phyloP scores from a whole-genome alignment of 2,329 filamentous ascomycete genomes.

The Myriosclerotinia scirpicola region DNA sequence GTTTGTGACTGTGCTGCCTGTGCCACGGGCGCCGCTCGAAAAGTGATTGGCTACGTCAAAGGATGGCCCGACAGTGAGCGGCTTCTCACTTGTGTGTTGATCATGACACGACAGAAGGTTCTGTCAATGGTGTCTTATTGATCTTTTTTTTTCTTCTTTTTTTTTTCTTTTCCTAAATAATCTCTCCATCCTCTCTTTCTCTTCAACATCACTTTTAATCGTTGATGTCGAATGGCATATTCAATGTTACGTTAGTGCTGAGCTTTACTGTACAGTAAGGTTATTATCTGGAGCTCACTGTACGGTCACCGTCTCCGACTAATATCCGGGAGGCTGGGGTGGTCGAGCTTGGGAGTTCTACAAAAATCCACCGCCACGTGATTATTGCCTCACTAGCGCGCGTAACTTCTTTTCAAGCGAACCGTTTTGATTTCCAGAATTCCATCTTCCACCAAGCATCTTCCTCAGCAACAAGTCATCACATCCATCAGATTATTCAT shows the following conservation, averaged over 20 bases:
- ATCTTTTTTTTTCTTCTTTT: constrained; percentile 21
- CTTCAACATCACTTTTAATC: constrained; percentile 13
- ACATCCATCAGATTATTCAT: constrained; percentile 29
- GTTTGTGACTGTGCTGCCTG: constrained; percentile 37
- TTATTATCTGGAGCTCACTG: constrained; percentile 20
- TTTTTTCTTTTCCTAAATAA: not conserved
- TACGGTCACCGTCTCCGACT: constrained; percentile 19
- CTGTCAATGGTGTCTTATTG: constrained; percentile 26
- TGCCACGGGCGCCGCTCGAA: constrained; percentile 32
- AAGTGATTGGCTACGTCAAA: constrained; percentile 24
- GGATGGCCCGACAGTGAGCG: constrained; percentile 22
- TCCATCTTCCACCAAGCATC: constrained; percentile 23
- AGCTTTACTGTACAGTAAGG: constrained; percentile 3
- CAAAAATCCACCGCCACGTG: constrained; percentile 24
- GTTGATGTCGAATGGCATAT: constrained; percentile 10
- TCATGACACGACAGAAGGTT: constrained; percentile 32
- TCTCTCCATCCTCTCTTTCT: constrained; percentile 7
- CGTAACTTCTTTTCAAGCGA: constrained; percentile 27
- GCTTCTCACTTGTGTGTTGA: constrained; percentile 29
- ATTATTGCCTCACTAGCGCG: constrained; percentile 23
- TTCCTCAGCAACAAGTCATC: constrained; percentile 29
- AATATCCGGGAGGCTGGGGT: constrained; percentile 24
- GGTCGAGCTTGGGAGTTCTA: constrained; percentile 24
- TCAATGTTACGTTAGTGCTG: constrained; percentile 12
- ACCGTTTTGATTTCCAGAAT: constrained; percentile 28